phyloP scores from a whole-genome alignment of 352 stramenopile genomes.

The Stramenopiles sp. region DNA sequence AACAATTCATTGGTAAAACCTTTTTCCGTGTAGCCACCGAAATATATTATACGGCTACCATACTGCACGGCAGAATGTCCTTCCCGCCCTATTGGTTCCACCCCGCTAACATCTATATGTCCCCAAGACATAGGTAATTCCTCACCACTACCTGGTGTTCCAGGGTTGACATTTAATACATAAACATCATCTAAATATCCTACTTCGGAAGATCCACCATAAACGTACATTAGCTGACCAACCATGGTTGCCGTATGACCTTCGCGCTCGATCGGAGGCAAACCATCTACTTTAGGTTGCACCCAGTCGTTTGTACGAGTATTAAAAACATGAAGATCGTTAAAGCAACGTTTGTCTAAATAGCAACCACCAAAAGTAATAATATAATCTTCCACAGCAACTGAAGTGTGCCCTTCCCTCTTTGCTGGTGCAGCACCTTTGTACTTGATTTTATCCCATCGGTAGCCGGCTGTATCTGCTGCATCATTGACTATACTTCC shows the following conservation, averaged over 20 bases:
- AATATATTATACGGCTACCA: neutral
- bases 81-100: neutral
- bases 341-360: slow-evolving; percentile 1
- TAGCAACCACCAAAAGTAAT: neutral
- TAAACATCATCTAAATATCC: slow-evolving; percentile 7
- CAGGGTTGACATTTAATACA: neutral
- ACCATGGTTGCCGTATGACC: slow-evolving; percentile 1
- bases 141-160: neutral
- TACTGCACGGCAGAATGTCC: neutral
- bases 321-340: neutral
- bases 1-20: neutral
- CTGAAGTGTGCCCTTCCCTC: neutral
- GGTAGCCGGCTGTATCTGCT: neutral
- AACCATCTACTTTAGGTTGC: neutral
- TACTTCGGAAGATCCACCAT: slow-evolving; percentile 6
- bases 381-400: slow-evolving; percentile 2
- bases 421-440: neutral
- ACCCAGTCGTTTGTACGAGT: slow-evolving; percentile 1
- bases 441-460: neutral
- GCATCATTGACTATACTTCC: too few species aligned
- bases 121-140: neutral
- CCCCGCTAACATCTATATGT: neutral
- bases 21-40: slow-evolving; percentile 6
- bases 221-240: slow-evolving; percentile 5
- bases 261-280: neutral